Conservation (phyloP, 2,329 filamentous ascomycete species). For the Pseudogymnoascus sp. region DNA sequence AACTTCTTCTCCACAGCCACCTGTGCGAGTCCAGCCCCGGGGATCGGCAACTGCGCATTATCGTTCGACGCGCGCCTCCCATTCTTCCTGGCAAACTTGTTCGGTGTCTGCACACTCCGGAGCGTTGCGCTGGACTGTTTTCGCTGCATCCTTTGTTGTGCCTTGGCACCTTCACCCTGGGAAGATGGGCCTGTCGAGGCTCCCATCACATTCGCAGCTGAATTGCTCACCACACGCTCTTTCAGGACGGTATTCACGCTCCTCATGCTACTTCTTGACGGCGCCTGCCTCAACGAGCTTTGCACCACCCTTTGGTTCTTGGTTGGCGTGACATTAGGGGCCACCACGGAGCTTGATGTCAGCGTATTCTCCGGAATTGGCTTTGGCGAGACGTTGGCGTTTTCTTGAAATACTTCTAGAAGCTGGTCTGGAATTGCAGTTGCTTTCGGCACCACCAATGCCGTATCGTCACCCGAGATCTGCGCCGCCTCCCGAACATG, state of each 20-base stretch:
- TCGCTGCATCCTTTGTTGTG: slow-evolving; percentile 20
- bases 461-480: slow-evolving; percentile 34
- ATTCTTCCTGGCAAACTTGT: slow-evolving; percentile 21
- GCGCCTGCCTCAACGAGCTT: neutral
- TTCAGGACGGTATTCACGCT: neutral
- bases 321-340: neutral
- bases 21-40: slow-evolving; percentile 16
- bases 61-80: slow-evolving; percentile 10
- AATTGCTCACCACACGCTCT: neutral
- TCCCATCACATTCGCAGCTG: neutral
- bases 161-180: slow-evolving; percentile 10
- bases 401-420: slow-evolving; percentile 19
- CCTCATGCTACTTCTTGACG: neutral
- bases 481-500: slow-evolving; percentile 44
- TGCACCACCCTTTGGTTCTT: neutral
- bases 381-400: slow-evolving; percentile 12
- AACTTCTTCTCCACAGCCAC: slow-evolving; percentile 27
- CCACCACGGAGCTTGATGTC: slow-evolving; percentile 17
- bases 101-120: slow-evolving; percentile 19
- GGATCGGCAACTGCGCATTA: slow-evolving; percentile 17
- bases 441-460: slow-evolving; percentile 11
- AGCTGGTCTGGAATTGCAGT: slow-evolving; percentile 17
- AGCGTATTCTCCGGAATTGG: slow-evolving; percentile 23
- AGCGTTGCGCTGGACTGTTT: slow-evolving; percentile 17
- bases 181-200: slow-evolving; percentile 9